Evolutionary conservation across 495 filamentous ascomycete species (phyloP), one percentile per base, ranked within the genome.

Genomic region (Penicillium samsonianum): DNA sequence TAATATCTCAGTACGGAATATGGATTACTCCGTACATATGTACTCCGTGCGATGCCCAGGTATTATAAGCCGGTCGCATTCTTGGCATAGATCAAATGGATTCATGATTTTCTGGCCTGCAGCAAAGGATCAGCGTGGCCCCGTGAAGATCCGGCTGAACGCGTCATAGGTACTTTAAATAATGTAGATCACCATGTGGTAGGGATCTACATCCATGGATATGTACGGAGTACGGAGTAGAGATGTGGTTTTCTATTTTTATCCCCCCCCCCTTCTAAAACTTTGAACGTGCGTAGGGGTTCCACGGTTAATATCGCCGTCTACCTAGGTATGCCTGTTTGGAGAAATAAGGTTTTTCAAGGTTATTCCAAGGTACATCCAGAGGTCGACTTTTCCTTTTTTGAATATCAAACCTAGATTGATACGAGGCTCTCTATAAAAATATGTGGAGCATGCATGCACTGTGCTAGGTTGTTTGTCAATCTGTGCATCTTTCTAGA

Each of bases 21-120:
- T 3, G 33, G 33, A 37, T 5, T n/a, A 37, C 33, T 33, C 10
- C 3, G 10, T n/a, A n/a, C n/a, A n/a, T n/a, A n/a, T n/a, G n/a
- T 35, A 35, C 35, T 37, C 35, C 16, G 35, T 38, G 17, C 16
- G 2, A n/a, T 6, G 20, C 23, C 25, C 7, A 28, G 26, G 44
- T n/a, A 20, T 42, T 42, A 19, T 20, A 17, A 31, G 26, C 16
- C 17, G 26, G 5, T 25, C 17, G 23, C 25, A 30, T 35, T 20
- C 38, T 42, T 53, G 50, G 50, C 44, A 51, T 16, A 40, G 49
- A 52, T 52, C 50, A 52, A 52, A 51, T 33, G 11, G 49, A 52
- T 52, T 37, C n/a, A 30, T 5, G 33, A 25, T 52, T 16, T 45
- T 2, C 22, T 46, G n/a, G 4, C 19, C 30, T 31, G 28, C 30